Evolutionary conservation across 2,329 filamentous ascomycete genomes (phyloP).

Genomic region (Hypoxylon sp.): DNA sequence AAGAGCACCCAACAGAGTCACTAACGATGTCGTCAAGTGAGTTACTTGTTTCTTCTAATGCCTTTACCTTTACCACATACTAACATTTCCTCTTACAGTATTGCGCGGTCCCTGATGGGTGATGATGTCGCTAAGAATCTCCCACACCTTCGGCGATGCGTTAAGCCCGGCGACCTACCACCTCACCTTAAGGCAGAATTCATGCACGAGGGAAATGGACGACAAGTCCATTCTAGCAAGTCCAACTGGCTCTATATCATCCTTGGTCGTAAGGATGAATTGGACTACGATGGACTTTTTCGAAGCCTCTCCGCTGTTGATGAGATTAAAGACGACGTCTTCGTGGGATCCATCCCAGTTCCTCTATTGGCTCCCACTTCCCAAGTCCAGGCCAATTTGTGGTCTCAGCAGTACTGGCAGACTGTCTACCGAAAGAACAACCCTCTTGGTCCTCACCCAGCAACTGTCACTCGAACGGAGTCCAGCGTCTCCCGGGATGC

Average conservation of each 20-base stretch:
- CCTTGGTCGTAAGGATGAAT: constrained; percentile 65
- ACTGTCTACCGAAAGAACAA: constrained; percentile 90
- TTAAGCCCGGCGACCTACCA: constrained; percentile 78
- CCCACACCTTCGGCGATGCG: constrained; percentile 81
- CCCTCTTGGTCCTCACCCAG: constrained; percentile 86
- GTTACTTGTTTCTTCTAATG: constrained; percentile 52
- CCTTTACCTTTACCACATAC: constrained; percentile 39
- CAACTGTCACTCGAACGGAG: constrained; percentile 78
- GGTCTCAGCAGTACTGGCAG: constrained; percentile 85
- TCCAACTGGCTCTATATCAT: constrained; percentile 73
- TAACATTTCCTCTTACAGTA: constrained; percentile 59
- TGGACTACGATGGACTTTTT: constrained; percentile 69
- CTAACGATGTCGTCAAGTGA: constrained; percentile 81
- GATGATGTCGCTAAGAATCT: constrained; percentile 75
- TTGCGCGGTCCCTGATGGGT: constrained; percentile 69
- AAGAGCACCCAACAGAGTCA: constrained; percentile 78
- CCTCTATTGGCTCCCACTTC: constrained; percentile 82
- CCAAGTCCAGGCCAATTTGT: constrained; percentile 79
- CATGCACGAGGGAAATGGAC: constrained; percentile 72
- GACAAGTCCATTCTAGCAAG: constrained; percentile 71
- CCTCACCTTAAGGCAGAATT: constrained; percentile 73
- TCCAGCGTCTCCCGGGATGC: constrained; percentile 76
- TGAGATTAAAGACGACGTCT: constrained; percentile 66
- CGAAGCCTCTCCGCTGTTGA: constrained; percentile 64
- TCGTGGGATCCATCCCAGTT: constrained; percentile 75